These are phyloP conservation scores for Amanita molliuscula DNA, from an alignment of 768 basidiomycete species.

Conservation along the genomic window DNA sequence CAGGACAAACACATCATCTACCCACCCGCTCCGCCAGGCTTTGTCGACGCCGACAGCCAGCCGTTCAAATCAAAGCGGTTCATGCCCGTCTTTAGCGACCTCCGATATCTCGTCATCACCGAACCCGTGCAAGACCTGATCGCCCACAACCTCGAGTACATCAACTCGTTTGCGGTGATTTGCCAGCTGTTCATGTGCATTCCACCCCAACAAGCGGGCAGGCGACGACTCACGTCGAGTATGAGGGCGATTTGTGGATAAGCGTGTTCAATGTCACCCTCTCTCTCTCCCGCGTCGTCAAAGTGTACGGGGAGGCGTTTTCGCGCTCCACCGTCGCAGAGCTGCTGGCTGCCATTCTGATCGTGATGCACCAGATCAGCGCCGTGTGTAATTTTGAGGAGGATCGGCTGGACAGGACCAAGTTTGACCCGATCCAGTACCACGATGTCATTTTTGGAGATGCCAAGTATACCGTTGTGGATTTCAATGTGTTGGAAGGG, in stretches of 20 bases:
- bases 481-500: constrained; percentile 71
- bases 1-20: constrained; percentile 56
- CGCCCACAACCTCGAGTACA: constrained; percentile 52
- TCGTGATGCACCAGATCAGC: constrained; percentile 62
- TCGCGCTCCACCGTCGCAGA: constrained; percentile 43
- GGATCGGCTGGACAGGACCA: constrained; percentile 53
- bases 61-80: constrained; percentile 94
- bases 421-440: constrained; percentile 52
- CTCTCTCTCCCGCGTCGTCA: constrained; percentile 80
- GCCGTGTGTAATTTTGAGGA: constrained; percentile 60
- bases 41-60: constrained; percentile 72
- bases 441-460: constrained; percentile 62
- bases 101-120: constrained; percentile 79
- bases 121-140: constrained; percentile 73
- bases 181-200: constrained; percentile 90
- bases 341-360: constrained; percentile 55
- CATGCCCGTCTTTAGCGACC: constrained; percentile 88
- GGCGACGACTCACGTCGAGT: constrained; percentile 79
- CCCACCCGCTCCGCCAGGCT: constrained; percentile 18
- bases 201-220: constrained; percentile 88
- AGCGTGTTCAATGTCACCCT: constrained; percentile 93
- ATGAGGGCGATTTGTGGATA: constrained; percentile 95
- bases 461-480: constrained; percentile 45
- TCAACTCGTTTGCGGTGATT: constrained; percentile 62
- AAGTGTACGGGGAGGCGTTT: constrained; percentile 83